Percentiles rank a stretch among this genome's conserved stretches.
phyloP scores from a whole-genome alignment of 176 grass and related monocot genomes.

The Avena eriantha region DNA sequence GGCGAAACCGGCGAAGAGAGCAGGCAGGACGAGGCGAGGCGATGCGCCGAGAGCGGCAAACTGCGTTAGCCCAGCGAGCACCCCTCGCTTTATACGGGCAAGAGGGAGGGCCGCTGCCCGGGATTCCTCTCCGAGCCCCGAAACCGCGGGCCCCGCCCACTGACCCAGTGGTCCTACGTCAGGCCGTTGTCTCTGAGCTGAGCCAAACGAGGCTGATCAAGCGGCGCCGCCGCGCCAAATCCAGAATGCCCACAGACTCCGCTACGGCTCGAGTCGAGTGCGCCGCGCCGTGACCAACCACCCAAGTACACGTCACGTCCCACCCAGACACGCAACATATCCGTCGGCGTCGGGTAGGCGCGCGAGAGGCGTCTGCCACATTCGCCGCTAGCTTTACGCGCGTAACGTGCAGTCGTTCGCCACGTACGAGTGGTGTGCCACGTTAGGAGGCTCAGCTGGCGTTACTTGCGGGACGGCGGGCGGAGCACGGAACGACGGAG shows the following conservation, averaged over 20 bases:
- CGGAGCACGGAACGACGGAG: no score
- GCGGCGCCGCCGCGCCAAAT: not conserved
- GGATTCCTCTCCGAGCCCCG: constrained; percentile 30
- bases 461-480: no score
- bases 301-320: not conserved
- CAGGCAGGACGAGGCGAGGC: not conserved
- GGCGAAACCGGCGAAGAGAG: not conserved
- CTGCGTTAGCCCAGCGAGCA: constrained; percentile 15
- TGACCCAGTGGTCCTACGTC: not conserved
- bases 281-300: not conserved
- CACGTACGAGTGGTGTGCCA: not conserved
- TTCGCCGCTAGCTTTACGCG: not conserved
- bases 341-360: not conserved
- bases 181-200: no score
- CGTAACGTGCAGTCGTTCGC: not conserved
- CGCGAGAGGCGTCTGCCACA: not conserved
- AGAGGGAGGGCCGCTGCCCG: constrained; percentile 37
- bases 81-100: constrained; percentile 50
- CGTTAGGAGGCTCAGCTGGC: no score
- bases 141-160: constrained; percentile 31
- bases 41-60: constrained; percentile 56
- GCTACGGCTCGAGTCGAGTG: not conserved
- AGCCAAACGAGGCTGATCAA: no score
- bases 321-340: not conserved
- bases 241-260: not conserved